Evolutionary conservation across 169 alveolate species (phyloP), one percentile per base, ranked within the genome.

Genomic region (Plasmodium cynomolgi): DNA sequence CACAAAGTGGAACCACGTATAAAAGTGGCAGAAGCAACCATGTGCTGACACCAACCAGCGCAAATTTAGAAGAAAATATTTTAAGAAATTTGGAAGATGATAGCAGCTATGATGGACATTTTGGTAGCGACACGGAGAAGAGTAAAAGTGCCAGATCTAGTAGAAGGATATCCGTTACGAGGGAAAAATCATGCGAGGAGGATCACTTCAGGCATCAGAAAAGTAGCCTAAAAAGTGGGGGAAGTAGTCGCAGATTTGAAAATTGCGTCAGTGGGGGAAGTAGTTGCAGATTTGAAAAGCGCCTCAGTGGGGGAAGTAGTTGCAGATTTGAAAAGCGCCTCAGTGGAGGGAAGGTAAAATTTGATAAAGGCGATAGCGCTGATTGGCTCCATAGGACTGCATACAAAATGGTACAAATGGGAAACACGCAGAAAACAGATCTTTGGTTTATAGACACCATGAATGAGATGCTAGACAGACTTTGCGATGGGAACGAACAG

Each of bases 351-450:
- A 23, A 75, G 15, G 37, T 62, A 75, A 84, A 73, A 74, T 41
- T 68, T 68, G 31, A 68, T 6, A 68, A 29, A 13, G 41, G 37
- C 7, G 77, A 29, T 68, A 68, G 37, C 77, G 37, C 77, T 68
- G 37, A 68, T 20, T 68, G 9, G 15, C 37, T 29, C 9, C 77
- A 68, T 23, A 68, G 15, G n/a, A 26, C 17, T 3, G 13, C 37
- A 26, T 68, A 23, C 77, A 9, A 23, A 68, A 68, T 23, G 77
- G 37, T 11, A 7, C 41, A 68, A 68, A 68, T 68, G 31, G 77
- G 37, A 26, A 8, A 68, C 37, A 81, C 95, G 5, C 75, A 72
- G 29, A 91, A 82, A 91, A 91, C 92, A 1, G 95, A 85, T 1
- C 39, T 44, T 17, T 81, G 92, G 92, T 11, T 91, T 31, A 71